phyloP scores from a whole-genome alignment of 805 yeast genomes.

The Zygosaccharomyces gambellarensis region DNA sequence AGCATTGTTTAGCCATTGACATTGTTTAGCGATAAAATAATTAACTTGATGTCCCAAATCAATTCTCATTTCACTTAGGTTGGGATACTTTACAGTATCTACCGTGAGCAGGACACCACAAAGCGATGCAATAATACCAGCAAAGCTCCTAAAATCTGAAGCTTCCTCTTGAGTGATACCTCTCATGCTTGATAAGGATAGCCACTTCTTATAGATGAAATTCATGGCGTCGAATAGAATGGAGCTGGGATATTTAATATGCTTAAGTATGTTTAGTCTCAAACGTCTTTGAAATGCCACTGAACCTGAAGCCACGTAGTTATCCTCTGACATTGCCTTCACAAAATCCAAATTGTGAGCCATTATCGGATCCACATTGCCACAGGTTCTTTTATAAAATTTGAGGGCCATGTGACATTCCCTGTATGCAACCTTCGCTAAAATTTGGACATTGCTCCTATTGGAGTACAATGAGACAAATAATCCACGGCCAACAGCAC shows the following conservation, averaged over 20 bases:
- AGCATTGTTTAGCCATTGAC: conserved; percentile 44
- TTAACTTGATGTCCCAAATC: conserved; percentile 39
- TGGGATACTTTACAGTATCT: conserved; percentile 18
- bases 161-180: conserved; percentile 35
- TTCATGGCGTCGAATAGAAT: conserved; percentile 32
- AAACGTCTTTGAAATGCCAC: conserved; percentile 69
- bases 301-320: conserved; percentile 52
- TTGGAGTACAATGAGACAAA: conserved; percentile 49
- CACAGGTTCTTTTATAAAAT: conserved; percentile 26
- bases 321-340: conserved; percentile 47
- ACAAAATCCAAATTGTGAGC: conserved; percentile 38
- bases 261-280: conserved; percentile 38
- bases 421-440: conserved; percentile 41
- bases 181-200: conserved; percentile 14
- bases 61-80: conserved; percentile 22
- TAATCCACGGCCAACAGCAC: conserved; percentile 47
- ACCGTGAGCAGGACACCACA: conserved; percentile 54
- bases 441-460: conserved; percentile 45
- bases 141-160: conserved; percentile 55
- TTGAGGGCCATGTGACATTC: conserved; percentile 26
- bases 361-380: conserved; percentile 19
- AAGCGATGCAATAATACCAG: conserved; percentile 68
- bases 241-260: conserved; percentile 24
- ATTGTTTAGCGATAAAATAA: conserved; percentile 48
- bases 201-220: conserved; percentile 37